A percentile compares a stretch with the other conserved stretches of the same genome.
Conservation (phyloP, 1,284 basidiomycete species). For the Lentinula novae-zelandiae region DNA sequence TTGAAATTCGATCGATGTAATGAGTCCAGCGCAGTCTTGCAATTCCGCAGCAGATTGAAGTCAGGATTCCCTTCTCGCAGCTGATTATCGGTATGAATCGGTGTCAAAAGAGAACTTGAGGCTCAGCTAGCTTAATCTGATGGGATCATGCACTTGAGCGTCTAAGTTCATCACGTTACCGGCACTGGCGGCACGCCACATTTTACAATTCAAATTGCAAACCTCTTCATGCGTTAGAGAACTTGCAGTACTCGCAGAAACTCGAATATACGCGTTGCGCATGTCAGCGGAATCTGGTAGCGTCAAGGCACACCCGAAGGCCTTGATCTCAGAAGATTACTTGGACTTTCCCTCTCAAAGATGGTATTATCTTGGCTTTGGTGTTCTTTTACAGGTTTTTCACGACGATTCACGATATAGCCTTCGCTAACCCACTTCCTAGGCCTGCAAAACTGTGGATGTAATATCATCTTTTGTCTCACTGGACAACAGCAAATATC, state of each 20-base stretch:
- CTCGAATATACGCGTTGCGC: not conserved
- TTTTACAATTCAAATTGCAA: not conserved
- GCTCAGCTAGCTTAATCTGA: no score
- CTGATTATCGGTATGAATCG: no score
- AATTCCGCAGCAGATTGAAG: no score
- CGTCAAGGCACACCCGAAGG: not conserved
- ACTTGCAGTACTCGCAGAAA: not conserved
- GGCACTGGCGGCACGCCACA: not conserved
- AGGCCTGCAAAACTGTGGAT: slow-evolving; percentile 70
- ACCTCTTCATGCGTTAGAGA: not conserved
- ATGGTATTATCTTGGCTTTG: slow-evolving; percentile 53
- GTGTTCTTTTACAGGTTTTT: slow-evolving; percentile 48
- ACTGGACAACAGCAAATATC: slow-evolving; percentile 34
- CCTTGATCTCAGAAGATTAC: slow-evolving; percentile 44
- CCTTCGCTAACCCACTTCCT: not conserved
- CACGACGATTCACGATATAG: not conserved
- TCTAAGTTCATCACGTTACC: not conserved
- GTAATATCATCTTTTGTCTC: slow-evolving; percentile 49
- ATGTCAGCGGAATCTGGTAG: slow-evolving; percentile 11
- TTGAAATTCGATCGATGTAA: no score
- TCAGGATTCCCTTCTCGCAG: no score
- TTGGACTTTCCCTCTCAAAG: slow-evolving; percentile 57
- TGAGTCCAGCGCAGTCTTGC: no score
- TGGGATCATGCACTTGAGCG: no score
- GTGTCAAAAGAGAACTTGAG: no score